Evolutionary conservation across 1,284 basidiomycete genomes (phyloP).

Genomic region (Phellinidium pouzarii): DNA sequence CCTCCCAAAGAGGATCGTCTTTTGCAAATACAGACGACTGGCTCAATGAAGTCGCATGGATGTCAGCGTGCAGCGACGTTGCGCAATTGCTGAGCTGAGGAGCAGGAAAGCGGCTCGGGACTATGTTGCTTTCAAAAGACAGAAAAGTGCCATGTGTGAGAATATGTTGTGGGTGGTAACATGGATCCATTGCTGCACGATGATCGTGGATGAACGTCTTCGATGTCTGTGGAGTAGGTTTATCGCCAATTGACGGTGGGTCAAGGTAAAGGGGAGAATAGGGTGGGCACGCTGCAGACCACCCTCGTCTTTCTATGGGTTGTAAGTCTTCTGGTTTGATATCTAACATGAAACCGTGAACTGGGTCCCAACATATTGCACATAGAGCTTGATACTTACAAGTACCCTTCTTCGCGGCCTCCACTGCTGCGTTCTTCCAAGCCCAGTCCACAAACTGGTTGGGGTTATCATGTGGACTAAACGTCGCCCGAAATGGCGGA

Average conservation of each 20-base stretch:
- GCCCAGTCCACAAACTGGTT: slow-evolving; percentile 25
- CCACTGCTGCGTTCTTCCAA: slow-evolving; percentile 22
- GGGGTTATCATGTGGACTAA: slow-evolving; percentile 30
- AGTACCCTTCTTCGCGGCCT: slow-evolving; percentile 25
- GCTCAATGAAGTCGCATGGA: slow-evolving; percentile 42
- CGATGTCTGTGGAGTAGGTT: slow-evolving; percentile 22
- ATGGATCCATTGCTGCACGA: slow-evolving; percentile 49
- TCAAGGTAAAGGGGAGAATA: slow-evolving; percentile 31
- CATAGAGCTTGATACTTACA: slow-evolving; percentile 24
- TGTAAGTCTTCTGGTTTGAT: slow-evolving; percentile 33
- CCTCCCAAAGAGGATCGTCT: slow-evolving; percentile 48
- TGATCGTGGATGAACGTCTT: slow-evolving; percentile 48
- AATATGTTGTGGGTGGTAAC: slow-evolving; percentile 44
- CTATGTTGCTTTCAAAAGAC: slow-evolving; percentile 43
- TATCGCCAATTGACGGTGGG: slow-evolving; percentile 14
- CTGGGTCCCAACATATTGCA: background rate
- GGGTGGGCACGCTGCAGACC: slow-evolving; percentile 37
- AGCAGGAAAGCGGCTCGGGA: slow-evolving; percentile 34
- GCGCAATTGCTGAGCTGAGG: slow-evolving; percentile 52
- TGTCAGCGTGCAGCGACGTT: slow-evolving; percentile 51
- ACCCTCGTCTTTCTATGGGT: slow-evolving; percentile 30
- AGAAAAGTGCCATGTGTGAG: slow-evolving; percentile 50
- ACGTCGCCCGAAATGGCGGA: slow-evolving; percentile 27
- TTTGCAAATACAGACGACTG: slow-evolving; percentile 31
- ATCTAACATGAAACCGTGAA: slow-evolving; percentile 25